Base-by-base conservation (phyloP, 192 early-diverging fungal genomes). In the Umbelopsis sp. region DNA sequence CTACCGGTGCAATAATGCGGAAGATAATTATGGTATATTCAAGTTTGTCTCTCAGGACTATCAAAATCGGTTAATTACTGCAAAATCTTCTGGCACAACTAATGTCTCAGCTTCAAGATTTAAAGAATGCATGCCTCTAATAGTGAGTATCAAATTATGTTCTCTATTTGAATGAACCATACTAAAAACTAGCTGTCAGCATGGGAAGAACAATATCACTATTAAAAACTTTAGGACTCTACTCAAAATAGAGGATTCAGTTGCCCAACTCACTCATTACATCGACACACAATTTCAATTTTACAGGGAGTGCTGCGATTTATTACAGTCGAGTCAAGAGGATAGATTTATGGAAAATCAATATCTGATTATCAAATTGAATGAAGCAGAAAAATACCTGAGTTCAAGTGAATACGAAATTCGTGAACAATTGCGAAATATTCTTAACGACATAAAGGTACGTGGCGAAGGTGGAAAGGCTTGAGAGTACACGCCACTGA, bases 321-420 rank as follows among this genome's bases (percentile, higher is more conserved):
- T 61, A 16, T 30, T 61, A 61, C 55, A 61, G 25, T 27, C 55
- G 5, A 61, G 27, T 61, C 25, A 35, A 12, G 10, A 35, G 13
- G 55, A 61, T 0, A 5, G 7, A 16, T 61, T 37, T 35, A 61
- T 61, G 55, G 55, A 61, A 33, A 61, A 61, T 25, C 55, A 61
- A 25, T 13, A 61, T 35, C 18, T 61, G 55, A 30, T 61, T 4
- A 18, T n/a, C 13, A 61, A 35, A 35, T 35, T 61, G 15, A n/a
- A 61, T n/a, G 55, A 61, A 33, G n/a, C 55, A 16, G 55, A 61
- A 18, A 61, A 61, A 61, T 61, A 61, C 15, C 30, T 61, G 7
- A 61, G 15, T 1, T 7, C 2, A 0, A 12, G 55, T 61, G 55
- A 61, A 61, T 61, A 35, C 30, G 55, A 61, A 25, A 61, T 25